Base-by-base conservation (phyloP, 2,329 filamentous ascomycete species). In the Coniochaeta ligniaria region DNA sequence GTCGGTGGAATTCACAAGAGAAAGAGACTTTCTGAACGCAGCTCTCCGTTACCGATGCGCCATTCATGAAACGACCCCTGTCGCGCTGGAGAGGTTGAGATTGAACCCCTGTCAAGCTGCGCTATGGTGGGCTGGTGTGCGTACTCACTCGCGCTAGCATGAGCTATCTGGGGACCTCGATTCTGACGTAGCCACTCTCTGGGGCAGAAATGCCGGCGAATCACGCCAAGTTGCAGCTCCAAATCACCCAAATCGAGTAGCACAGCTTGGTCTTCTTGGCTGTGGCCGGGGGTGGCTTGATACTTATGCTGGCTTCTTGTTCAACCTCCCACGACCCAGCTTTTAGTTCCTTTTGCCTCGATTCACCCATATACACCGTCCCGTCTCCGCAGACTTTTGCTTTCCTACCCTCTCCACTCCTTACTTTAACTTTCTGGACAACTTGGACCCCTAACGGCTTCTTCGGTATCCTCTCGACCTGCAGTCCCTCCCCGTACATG, bases 281-380 rank as follows among this genome's bases (percentile, higher is more conserved):
- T 52, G 47, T 52, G 47, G 47, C 47, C 47, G n/a, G 54, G 54
- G 54, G 54, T 56, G 54, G 54, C 54, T 56, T 38, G 54, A 56
- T 56, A 38, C 17, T 56, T n/a, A 8, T 31, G 47, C 11, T 52
- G 8, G 47, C 31, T 36, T 38, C 35, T 31, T 52, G 24, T 52
- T 52, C 26, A 52, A 52, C 47, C 47, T 52, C 47, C 47, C 24
- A 31, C 54, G n/a, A 38, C 35, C 31, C 22, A 55, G 38, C 31
- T 47, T 47, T 26, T 26, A 12, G 8, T 47, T 11, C 17, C 20
- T 22, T 47, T 47, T 20, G 43, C 24, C 43, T 47, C 12, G 43
- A 47, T 47, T 47, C 22, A 47, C 43, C 28, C 43, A 22, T 47
- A 8, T 47, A 12, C 43, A 24, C 8, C 11, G 2, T 24, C 43